Conservation (phyloP, 176 grass and related monocot species). For the Areca catechu region DNA sequence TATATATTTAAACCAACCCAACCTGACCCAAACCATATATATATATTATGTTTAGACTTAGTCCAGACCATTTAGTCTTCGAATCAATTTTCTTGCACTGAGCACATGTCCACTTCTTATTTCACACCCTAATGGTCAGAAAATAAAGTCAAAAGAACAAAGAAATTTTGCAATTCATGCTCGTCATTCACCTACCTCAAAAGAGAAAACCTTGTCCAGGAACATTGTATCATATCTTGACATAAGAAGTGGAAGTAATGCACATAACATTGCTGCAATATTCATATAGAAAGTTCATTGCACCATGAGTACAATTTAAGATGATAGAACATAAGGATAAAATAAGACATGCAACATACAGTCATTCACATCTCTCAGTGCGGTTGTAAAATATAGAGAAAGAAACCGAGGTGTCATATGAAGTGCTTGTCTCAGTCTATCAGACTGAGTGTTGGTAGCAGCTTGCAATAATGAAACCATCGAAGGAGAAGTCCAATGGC, state of each 20-base stretch:
- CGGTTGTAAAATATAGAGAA: slow-evolving; percentile 47
- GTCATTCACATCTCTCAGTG: slow-evolving; percentile 58
- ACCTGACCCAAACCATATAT: too few relatives aligned
- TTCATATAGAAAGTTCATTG: slow-evolving; percentile 4
- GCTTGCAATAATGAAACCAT: slow-evolving; percentile 66
- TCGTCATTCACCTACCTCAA: slow-evolving; percentile 42
- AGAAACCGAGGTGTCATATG: slow-evolving; percentile 73
- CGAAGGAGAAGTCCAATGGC: slow-evolving; percentile 84
- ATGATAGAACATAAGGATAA: not conserved
- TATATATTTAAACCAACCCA: too few relatives aligned
- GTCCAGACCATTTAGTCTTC: too few relatives aligned
- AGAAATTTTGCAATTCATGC: too few relatives aligned
- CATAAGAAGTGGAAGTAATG: slow-evolving; percentile 83
- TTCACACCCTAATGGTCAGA: too few relatives aligned
- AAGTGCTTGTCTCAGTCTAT: slow-evolving; percentile 78
- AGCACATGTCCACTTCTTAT: too few relatives aligned
- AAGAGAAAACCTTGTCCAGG: slow-evolving; percentile 86
- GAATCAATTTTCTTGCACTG: too few relatives aligned
- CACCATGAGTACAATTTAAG: not conserved
- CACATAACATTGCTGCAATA: slow-evolving; percentile 76
- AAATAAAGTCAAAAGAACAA: too few relatives aligned
- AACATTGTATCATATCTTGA: slow-evolving; percentile 88
- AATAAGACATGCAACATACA: slow-evolving; percentile 42
- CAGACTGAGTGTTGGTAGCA: slow-evolving; percentile 45
- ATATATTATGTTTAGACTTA: too few relatives aligned